A percentile compares a stretch with the other conserved stretches of the same genome.
Evolutionary conservation across 2,329 filamentous ascomycete species (phyloP).

Genomic region (Trichoderma sp.): DNA sequence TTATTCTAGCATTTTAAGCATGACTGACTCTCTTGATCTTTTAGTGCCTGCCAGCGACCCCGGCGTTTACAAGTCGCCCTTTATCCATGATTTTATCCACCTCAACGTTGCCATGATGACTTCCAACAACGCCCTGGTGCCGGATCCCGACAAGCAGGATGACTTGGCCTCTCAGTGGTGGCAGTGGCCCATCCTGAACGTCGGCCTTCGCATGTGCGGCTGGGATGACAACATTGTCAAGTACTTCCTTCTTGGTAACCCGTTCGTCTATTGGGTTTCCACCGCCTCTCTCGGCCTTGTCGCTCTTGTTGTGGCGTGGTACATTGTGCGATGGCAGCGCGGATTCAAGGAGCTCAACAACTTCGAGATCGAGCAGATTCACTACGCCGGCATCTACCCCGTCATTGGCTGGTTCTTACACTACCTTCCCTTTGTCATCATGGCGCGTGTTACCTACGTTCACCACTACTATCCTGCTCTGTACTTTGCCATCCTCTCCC

Average conservation of each 20-base stretch:
- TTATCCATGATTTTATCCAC: conserved; percentile 96
- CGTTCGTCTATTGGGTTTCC: conserved; percentile 91
- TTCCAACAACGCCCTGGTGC: conserved; percentile 96
- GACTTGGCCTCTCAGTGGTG: conserved; percentile 95
- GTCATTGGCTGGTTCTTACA: conserved; percentile 93
- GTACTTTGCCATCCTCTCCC: conserved; percentile 90
- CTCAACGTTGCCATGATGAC: conserved; percentile 99
- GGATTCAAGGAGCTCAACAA: conserved; percentile 81
- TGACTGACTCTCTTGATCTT: not conserved
- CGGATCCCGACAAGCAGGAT: conserved; percentile 98
- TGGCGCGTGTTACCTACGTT: conserved; percentile 98
- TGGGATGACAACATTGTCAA: conserved; percentile 96
- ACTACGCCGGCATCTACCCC: conserved; percentile 90
- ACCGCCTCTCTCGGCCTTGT: conserved; percentile 76
- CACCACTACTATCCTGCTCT: conserved; percentile 99
- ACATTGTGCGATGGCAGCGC: conserved; percentile 91
- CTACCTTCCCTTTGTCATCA: conserved; percentile 92
- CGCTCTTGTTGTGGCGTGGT: conserved; percentile 73
- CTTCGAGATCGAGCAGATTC: conserved; percentile 85
- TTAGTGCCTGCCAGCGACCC: conserved; percentile 84
- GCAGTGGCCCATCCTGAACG: conserved; percentile 96
- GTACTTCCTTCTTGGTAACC: conserved; percentile 97
- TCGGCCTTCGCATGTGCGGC: conserved; percentile 96
- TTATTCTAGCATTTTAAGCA: not conserved
- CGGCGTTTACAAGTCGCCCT: conserved; percentile 91